A percentile compares a stretch with the other conserved stretches of the same genome.
These are phyloP conservation scores for Neobulgaria alba DNA, from an alignment of 2,329 filamentous ascomycete species.

Conservation along the genomic window DNA sequence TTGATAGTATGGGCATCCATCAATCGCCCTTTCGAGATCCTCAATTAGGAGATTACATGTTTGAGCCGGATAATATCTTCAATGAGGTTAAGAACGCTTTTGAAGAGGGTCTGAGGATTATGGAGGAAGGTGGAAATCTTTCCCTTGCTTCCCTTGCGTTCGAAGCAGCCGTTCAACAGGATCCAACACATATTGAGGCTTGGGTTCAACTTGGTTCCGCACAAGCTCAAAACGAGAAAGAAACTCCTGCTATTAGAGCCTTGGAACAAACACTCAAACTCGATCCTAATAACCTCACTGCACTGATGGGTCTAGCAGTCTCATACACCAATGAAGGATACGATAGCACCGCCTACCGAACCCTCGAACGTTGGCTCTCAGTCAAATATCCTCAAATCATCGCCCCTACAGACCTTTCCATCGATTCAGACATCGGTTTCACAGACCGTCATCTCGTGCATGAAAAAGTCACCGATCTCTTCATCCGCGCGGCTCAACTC, in stretches of 20 bases:
- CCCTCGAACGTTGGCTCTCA: conserved; percentile 93
- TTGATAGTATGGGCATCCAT: conserved; percentile 63
- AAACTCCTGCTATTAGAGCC: conserved; percentile 88
- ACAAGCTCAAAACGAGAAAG: conserved; percentile 98
- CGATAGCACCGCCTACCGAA: conserved; percentile 92
- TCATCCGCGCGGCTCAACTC: conserved; percentile 86
- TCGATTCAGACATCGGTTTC: conserved; percentile 80
- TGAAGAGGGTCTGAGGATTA: conserved; percentile 85
- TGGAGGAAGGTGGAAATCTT: conserved; percentile 88
- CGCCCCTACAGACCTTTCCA: conserved; percentile 52
- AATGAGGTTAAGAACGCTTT: conserved; percentile 74
- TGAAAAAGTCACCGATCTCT: conserved; percentile 80
- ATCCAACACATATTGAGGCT: conserved; percentile 78
- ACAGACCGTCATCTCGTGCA: conserved; percentile 87
- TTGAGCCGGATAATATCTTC: conserved; percentile 92
- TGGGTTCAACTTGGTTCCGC: conserved; percentile 89
- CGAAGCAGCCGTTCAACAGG: conserved; percentile 87
- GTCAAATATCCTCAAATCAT: conserved; percentile 84
- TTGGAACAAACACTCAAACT: conserved; percentile 84
- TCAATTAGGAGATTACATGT: conserved; percentile 80
- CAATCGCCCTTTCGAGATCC: conserved; percentile 58
- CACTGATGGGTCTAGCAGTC: conserved; percentile 90
- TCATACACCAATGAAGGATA: conserved; percentile 99
- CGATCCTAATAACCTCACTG: conserved; percentile 77
- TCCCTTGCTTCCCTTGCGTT: conserved; percentile 91